A percentile compares a stretch with the other conserved stretches of the same genome.
Evolutionary conservation across 495 filamentous ascomycete genomes (phyloP).

Genomic region (Pseudomonodictys pantanalensis): DNA sequence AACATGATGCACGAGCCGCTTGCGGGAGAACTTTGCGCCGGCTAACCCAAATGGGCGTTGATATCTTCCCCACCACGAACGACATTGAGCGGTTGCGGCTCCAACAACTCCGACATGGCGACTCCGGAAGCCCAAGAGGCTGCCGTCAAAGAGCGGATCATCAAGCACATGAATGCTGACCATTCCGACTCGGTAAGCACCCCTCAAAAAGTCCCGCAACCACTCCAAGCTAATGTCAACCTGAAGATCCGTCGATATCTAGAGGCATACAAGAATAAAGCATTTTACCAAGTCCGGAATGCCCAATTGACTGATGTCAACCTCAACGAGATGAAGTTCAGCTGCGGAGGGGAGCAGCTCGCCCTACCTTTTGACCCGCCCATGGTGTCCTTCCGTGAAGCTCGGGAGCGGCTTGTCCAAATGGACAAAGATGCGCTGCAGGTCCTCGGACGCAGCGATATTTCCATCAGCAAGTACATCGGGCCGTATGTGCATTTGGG

Average conservation of each 20-base stretch:
- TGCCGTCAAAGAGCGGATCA: conserved; percentile 59
- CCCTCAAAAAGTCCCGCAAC: background rate
- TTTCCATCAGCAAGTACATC: conserved; percentile 56
- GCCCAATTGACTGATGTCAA: conserved; percentile 60
- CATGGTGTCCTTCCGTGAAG: conserved; percentile 57
- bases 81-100: too few relatives aligned
- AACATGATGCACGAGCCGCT: background rate
- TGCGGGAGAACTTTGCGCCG: too few relatives aligned
- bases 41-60: too few relatives aligned
- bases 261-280: conserved; percentile 55
- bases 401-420: conserved; percentile 61
- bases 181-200: conserved; percentile 57
- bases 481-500: conserved; percentile 42
- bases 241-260: conserved; percentile 60
- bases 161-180: conserved; percentile 78
- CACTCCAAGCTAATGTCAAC: background rate
- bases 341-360: conserved; percentile 48
- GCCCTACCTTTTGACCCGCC: conserved; percentile 61
- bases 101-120: conserved; percentile 35
- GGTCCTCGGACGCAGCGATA: conserved; percentile 54
- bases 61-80: too few relatives aligned
- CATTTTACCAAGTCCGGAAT: conserved; percentile 45
- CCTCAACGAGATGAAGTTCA: conserved; percentile 56
- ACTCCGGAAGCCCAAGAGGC: conserved; percentile 39
- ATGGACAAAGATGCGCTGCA: conserved; percentile 61